Percentiles rank a stretch among this genome's conserved stretches.
phyloP scores from a whole-genome alignment of 139 green algal genomes.

The Chlorella sorokiniana region DNA sequence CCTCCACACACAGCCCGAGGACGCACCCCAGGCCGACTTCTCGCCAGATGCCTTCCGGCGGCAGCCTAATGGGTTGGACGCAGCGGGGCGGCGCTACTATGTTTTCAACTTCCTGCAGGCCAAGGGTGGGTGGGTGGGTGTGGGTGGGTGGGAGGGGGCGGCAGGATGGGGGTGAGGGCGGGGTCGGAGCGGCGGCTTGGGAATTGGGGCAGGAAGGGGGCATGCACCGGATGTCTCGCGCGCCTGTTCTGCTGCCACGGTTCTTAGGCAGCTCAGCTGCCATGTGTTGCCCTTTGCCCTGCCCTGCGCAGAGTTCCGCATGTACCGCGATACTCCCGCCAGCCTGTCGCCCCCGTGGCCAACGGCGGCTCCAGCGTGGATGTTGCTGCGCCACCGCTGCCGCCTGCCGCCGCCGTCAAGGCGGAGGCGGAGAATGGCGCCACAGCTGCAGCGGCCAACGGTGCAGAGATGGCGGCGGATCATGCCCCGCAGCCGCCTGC shows the following conservation, averaged over 20 bases:
- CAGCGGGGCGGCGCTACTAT: conserved; percentile 21
- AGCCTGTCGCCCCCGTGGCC: neutral
- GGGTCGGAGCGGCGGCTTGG: neutral
- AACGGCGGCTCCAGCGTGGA: neutral
- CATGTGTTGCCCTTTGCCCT: neutral
- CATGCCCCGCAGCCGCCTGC: no score
- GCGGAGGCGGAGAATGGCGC: neutral
- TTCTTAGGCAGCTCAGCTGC: neutral
- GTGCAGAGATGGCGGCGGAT: no score
- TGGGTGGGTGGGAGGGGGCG: neutral
- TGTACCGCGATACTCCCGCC: conserved; percentile 21
- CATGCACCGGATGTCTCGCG: no score
- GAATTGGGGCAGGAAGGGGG: neutral
- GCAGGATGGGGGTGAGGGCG: neutral
- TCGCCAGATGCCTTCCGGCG: conserved; percentile 24
- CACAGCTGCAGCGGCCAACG: neutral
- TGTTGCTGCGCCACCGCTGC: neutral
- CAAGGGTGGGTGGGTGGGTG: neutral
- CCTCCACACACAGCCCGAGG: conserved; percentile 1
- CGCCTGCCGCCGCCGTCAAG: neutral
- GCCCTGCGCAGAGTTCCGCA: conserved; percentile 14
- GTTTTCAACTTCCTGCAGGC: conserved; percentile 22
- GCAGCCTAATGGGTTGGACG: conserved; percentile 22
- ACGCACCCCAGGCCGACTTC: neutral
- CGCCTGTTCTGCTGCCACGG: neutral